Evolutionary conservation across 2,329 filamentous ascomycete genomes (phyloP).

Genomic region (Grosmannia serpens): DNA sequence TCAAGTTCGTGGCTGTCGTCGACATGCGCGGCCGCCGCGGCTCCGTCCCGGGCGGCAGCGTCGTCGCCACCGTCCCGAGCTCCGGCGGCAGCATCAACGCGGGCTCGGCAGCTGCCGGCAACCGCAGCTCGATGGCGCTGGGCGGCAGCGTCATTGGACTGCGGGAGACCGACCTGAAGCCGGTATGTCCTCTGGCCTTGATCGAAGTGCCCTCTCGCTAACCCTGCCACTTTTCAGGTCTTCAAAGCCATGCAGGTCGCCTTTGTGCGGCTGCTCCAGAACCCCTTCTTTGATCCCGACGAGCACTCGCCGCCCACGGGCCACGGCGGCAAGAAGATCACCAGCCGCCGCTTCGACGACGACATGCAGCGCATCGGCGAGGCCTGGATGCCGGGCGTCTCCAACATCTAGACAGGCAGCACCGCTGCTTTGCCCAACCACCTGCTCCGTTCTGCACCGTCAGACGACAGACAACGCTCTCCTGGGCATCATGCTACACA

Average conservation of each 20-base stretch:
- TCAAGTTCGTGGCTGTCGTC: slow-evolving; percentile 81
- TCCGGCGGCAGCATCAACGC: neutral
- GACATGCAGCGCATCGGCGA: slow-evolving; percentile 83
- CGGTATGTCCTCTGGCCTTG: slow-evolving; percentile 36
- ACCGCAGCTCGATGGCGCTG: slow-evolving; percentile 8
- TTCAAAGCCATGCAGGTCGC: slow-evolving; percentile 89
- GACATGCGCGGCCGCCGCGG: slow-evolving; percentile 68
- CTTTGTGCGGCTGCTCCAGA: slow-evolving; percentile 79
- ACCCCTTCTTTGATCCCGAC: slow-evolving; percentile 90
- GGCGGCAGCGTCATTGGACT: slow-evolving; percentile 43
- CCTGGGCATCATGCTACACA: too few relatives aligned
- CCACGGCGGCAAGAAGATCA: slow-evolving; percentile 56
- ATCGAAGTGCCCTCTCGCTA: neutral
- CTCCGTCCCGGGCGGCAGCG: slow-evolving; percentile 2
- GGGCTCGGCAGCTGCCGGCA: neutral
- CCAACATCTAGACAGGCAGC: slow-evolving; percentile 32
- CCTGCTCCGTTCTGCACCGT: too few relatives aligned
- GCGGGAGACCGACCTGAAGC: slow-evolving; percentile 76
- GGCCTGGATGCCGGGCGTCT: slow-evolving; percentile 65
- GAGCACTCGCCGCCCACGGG: slow-evolving; percentile 55
- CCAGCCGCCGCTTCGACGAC: slow-evolving; percentile 65
- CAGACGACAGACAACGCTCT: too few relatives aligned
- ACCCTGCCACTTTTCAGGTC: slow-evolving; percentile 22
- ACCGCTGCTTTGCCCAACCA: neutral
- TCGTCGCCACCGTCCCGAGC: neutral